Conservation (phyloP, 1,139 yeast species). For the Kurtzmaniella quercitrusa region DNA sequence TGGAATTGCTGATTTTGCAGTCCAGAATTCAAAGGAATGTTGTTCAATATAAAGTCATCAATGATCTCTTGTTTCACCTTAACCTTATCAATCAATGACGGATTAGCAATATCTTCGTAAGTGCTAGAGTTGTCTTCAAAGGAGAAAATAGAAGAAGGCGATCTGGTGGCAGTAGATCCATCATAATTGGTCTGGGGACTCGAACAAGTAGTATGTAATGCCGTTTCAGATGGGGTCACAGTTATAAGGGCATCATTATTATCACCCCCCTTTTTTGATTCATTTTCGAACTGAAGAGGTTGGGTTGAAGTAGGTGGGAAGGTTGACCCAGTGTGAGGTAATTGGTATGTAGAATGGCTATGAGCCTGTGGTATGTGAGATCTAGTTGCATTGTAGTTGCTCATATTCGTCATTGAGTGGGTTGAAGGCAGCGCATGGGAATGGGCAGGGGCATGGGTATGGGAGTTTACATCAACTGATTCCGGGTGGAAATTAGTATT, state of each 20-base stretch:
- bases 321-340: background rate
- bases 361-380: background rate
- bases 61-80: constrained; percentile 39
- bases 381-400: background rate
- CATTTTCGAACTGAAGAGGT: too few relatives aligned
- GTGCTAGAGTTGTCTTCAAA: constrained; percentile 15
- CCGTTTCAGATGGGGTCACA: constrained; percentile 1
- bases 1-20: constrained; percentile 7
- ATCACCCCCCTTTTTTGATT: background rate
- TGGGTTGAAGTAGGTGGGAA: background rate
- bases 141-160: constrained; percentile 23
- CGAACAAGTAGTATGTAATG: constrained; percentile 4
- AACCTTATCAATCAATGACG: constrained; percentile 18
- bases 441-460: too few relatives aligned
- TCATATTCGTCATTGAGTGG: background rate
- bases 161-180: constrained; percentile 8
- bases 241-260: background rate
- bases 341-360: background rate
- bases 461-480: background rate
- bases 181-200: constrained; percentile 2
- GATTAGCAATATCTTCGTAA: constrained; percentile 2
- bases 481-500: background rate
- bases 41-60: constrained; percentile 37
- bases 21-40: constrained; percentile 21
- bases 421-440: background rate